Base-by-base conservation (phyloP, 225 moss, liverwort and hornwort genomes). In the Takakia lepidozioides region DNA sequence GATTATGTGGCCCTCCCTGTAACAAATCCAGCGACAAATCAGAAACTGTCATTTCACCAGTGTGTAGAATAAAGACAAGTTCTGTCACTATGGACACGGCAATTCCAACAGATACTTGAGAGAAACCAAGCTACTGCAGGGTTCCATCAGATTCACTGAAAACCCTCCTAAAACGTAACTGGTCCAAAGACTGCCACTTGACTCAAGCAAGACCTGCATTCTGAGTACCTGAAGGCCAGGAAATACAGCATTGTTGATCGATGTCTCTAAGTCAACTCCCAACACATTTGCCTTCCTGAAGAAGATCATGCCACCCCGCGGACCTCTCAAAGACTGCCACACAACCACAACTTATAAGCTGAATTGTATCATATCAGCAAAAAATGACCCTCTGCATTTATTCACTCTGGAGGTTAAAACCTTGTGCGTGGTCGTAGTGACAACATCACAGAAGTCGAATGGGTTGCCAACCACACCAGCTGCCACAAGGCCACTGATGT, bases 271-370 rank as follows among this genome's bases (percentile, higher is more conserved):
- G 55, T 92, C 76, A 14, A 84, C 43, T 52, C 91, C 90, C 53
- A 68, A 55, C 19, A 81, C 69, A 43, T 67, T 67, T 60, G 62
- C 75, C 63, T 76, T 92, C 23, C 43, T 86, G 60, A 74, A 92
- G 48, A 92, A 92, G 3, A 92, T 87, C 84, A 92, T 92, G 19
- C 87, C 91, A 64, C 91, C 91, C 55, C 87, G 81, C 37, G 86
- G 91, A 38, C 91, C 91, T 60, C 87, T 84, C 55, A 92, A 65
- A 43, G 84, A 82, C 84, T 89, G 51, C 54, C 53, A 58, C 10
- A 47, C 8, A 51, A 38, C 19, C 43, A 43, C 43, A 7, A 43
- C 8, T 37, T 37, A 9, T 13, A 37, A 13, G 13, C 13, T 37
- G n/a, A n/a, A n/a, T n/a, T n/a, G n/a, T n/a, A n/a, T n/a, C n/a